Percentiles rank a stretch among this genome's conserved stretches.
These are phyloP conservation scores for Haematococcus sp. DNA, from an alignment of 139 green algal species.

Conservation along the genomic window DNA sequence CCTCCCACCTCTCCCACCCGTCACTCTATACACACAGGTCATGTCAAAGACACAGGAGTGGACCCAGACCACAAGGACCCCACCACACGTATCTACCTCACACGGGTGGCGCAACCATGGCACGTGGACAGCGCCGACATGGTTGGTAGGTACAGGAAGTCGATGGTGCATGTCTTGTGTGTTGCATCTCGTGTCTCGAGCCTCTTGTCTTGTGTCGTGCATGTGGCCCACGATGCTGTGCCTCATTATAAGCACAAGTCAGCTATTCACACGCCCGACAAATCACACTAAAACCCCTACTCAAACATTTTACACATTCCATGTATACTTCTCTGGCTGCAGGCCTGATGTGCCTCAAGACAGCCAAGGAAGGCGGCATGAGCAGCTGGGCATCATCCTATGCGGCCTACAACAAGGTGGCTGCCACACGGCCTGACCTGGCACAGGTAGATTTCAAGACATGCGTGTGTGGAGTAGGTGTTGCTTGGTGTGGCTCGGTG, in stretches of 20 bases:
- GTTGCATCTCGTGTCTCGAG: no score
- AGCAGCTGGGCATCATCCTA: constrained; percentile 50
- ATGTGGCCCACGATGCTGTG: not conserved
- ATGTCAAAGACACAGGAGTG: constrained; percentile 56
- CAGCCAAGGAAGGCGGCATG: constrained; percentile 47
- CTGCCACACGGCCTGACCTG: constrained; percentile 5
- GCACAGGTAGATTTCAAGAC: not conserved
- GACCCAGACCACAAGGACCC: constrained; percentile 49
- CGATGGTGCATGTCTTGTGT: no score
- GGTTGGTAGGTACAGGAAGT: no score
- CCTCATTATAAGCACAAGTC: not conserved
- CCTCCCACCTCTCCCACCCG: no score
- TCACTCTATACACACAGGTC: no score
- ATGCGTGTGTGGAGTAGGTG: no score
- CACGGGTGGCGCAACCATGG: constrained; percentile 44
- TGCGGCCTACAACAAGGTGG: constrained; percentile 56
- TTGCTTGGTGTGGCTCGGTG: no score
- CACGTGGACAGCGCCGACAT: constrained; percentile 60
- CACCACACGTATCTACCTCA: constrained; percentile 66
- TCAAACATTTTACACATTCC: not conserved
- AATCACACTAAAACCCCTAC: no score
- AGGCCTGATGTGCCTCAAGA: constrained; percentile 56
- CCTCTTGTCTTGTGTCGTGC: no score
- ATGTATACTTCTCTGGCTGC: not conserved
- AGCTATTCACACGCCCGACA: no score